These are phyloP conservation scores for Mentha longifolia DNA, from an alignment of 257 asterid species.

Conservation along the genomic window DNA sequence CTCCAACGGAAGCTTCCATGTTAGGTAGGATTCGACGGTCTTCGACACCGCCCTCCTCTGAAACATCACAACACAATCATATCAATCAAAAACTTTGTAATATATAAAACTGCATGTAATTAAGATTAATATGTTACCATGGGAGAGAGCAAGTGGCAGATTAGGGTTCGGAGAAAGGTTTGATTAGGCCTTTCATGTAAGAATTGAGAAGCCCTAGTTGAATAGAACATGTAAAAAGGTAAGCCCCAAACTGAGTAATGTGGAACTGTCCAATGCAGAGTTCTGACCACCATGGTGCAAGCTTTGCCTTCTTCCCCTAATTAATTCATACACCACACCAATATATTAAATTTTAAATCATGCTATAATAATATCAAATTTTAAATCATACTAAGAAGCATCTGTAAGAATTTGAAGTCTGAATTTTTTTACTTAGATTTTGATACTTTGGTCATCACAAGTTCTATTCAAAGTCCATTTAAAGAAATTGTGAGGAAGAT, in stretches of 20 bases:
- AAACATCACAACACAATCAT: background rate
- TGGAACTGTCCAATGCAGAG: slow-evolving; percentile 93
- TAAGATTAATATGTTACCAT: slow-evolving; percentile 42
- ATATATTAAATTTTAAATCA: background rate
- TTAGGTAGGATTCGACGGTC: slow-evolving; percentile 71
- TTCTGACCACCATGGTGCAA: slow-evolving; percentile 83
- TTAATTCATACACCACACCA: too few species aligned
- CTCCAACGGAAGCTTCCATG: slow-evolving; percentile 82
- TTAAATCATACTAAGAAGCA: background rate
- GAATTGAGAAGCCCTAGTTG: slow-evolving; percentile 85
- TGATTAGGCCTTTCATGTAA: slow-evolving; percentile 86
- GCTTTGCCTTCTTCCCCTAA: slow-evolving; percentile 72
- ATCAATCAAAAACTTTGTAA: background rate
- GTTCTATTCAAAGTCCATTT: background rate
- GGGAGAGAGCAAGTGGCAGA: slow-evolving; percentile 72
- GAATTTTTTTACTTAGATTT: background rate
- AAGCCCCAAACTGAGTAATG: slow-evolving; percentile 93
- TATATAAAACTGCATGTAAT: background rate
- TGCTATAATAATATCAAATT: background rate
- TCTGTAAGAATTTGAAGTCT: background rate
- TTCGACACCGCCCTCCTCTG: slow-evolving; percentile 73
- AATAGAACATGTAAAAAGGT: slow-evolving; percentile 87
- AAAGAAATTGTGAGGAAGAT: too few species aligned
- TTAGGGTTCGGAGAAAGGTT: slow-evolving; percentile 59
- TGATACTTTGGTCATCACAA: background rate